Percentiles rank a stretch among this genome's conserved stretches.
Evolutionary conservation across 2,329 filamentous ascomycete species (phyloP).

Genomic region (Piedraia hortae): DNA sequence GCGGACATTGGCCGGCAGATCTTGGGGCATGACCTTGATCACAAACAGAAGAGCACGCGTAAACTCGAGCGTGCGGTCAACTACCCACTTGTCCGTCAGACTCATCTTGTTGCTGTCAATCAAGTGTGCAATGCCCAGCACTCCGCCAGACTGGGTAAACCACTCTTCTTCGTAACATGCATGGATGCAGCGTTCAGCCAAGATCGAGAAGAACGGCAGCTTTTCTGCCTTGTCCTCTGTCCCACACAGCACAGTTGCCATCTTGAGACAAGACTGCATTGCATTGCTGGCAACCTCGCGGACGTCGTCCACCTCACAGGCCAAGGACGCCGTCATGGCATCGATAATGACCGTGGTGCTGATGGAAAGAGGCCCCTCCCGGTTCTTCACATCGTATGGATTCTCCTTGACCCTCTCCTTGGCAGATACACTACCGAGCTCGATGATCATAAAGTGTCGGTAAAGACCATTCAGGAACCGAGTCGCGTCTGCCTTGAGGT

Average conservation of each 20-base stretch:
- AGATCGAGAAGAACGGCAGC: slow-evolving; percentile 58
- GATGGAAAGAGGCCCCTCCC: slow-evolving; percentile 65
- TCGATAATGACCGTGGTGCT: slow-evolving; percentile 73
- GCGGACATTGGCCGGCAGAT: slow-evolving; percentile 73
- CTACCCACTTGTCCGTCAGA: slow-evolving; percentile 60
- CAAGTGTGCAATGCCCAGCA: slow-evolving; percentile 65
- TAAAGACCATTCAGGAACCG: slow-evolving; percentile 55
- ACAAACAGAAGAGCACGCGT: slow-evolving; percentile 83
- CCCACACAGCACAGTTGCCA: slow-evolving; percentile 49
- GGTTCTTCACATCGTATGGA: slow-evolving; percentile 58
- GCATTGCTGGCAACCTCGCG: slow-evolving; percentile 59
- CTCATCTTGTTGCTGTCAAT: slow-evolving; percentile 63
- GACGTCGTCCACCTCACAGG: slow-evolving; percentile 56
- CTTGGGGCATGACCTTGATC: slow-evolving; percentile 90
- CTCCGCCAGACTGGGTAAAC: slow-evolving; percentile 91
- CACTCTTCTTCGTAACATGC: slow-evolving; percentile 94
- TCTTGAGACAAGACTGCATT: slow-evolving; percentile 50
- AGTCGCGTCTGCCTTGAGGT: slow-evolving; percentile 50
- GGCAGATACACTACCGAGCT: slow-evolving; percentile 63
- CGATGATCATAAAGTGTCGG: slow-evolving; percentile 70
- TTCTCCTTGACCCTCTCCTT: slow-evolving; percentile 49
- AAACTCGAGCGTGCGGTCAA: slow-evolving; percentile 60
- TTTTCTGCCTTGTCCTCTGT: slow-evolving; percentile 40
- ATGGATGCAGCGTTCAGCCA: slow-evolving; percentile 68
- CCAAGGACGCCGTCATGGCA: slow-evolving; percentile 67